These are phyloP conservation scores for Fusarium sp. DNA, from an alignment of 2,329 filamentous ascomycete species.

Conservation along the genomic window DNA sequence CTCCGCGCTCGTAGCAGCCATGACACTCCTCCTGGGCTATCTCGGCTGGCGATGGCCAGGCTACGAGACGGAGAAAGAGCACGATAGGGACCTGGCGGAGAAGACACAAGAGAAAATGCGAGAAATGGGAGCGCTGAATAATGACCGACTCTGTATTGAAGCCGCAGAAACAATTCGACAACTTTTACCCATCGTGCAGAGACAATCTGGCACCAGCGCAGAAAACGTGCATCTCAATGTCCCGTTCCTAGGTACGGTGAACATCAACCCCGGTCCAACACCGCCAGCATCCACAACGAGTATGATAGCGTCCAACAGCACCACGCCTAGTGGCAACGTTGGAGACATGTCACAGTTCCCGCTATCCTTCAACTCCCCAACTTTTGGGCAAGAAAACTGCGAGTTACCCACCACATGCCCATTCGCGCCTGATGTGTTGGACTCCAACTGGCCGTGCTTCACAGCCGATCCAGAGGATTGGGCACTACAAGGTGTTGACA, in stretches of 20 bases:
- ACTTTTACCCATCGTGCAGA: slow-evolving; percentile 56
- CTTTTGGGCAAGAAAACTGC: slow-evolving; percentile 3
- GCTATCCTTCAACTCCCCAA: slow-evolving; percentile 20
- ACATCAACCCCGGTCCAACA: slow-evolving; percentile 49
- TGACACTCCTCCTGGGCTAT: slow-evolving; percentile 63
- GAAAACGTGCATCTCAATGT: slow-evolving; percentile 54
- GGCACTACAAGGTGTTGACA: slow-evolving; percentile 56
- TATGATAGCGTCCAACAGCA: slow-evolving; percentile 20
- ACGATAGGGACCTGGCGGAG: slow-evolving; percentile 53
- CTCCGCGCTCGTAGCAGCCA: slow-evolving; percentile 61
- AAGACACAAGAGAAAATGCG: slow-evolving; percentile 52
- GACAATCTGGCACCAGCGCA: slow-evolving; percentile 24
- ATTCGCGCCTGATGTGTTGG: slow-evolving; percentile 21
- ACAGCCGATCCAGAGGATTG: slow-evolving; percentile 52
- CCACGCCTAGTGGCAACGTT: slow-evolving; percentile 18
- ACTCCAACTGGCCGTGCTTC: slow-evolving; percentile 41
- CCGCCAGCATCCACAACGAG: slow-evolving; percentile 24
- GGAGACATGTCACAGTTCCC: slow-evolving; percentile 17
- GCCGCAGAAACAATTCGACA: slow-evolving; percentile 57
- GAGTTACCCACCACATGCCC: slow-evolving; percentile 15
- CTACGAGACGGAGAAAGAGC: slow-evolving; percentile 30
- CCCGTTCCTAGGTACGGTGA: slow-evolving; percentile 60
- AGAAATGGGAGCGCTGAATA: slow-evolving; percentile 51
- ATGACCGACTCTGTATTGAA: slow-evolving; percentile 56
- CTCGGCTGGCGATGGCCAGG: slow-evolving; percentile 52